Percentiles rank a stretch among this genome's conserved stretches.
These are phyloP conservation scores for Penicillium corylophilum DNA, from an alignment of 2,329 filamentous ascomycete genomes.

Conservation along the genomic window DNA sequence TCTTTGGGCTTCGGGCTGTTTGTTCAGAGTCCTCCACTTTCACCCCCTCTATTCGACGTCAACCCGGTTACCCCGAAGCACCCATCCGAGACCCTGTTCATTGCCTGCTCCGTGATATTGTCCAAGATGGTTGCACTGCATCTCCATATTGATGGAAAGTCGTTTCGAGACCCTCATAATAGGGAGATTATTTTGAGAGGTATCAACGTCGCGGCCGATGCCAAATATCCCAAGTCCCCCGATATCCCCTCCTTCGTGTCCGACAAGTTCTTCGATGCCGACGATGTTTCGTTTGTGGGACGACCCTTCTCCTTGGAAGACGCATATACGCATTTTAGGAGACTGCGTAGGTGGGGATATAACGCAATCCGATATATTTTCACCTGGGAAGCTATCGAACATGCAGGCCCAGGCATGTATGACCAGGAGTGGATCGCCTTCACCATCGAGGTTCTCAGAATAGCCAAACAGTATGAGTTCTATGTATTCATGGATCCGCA, in stretches of 20 bases:
- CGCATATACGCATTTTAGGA: slow-evolving; percentile 80
- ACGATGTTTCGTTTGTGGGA: slow-evolving; percentile 83
- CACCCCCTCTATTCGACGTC: not conserved
- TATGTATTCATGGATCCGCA: slow-evolving; percentile 99
- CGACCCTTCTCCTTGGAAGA: slow-evolving; percentile 82
- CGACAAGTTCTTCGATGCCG: slow-evolving; percentile 85
- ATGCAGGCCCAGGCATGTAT: slow-evolving; percentile 83
- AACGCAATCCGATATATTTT: slow-evolving; percentile 97
- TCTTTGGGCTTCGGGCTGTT: not conserved
- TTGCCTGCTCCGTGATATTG: not conserved
- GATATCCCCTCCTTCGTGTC: slow-evolving; percentile 75
- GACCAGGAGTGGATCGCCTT: slow-evolving; percentile 92
- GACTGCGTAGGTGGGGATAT: slow-evolving; percentile 85
- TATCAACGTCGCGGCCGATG: slow-evolving; percentile 89
- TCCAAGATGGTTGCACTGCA: slow-evolving; percentile 69
- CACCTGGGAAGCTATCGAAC: slow-evolving; percentile 98
- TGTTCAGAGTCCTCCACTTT: not conserved
- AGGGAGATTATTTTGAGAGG: slow-evolving; percentile 86
- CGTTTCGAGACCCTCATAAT: slow-evolving; percentile 77
- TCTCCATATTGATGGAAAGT: slow-evolving; percentile 78
- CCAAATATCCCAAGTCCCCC: slow-evolving; percentile 82
- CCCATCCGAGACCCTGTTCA: not conserved
- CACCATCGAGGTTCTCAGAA: slow-evolving; percentile 78
- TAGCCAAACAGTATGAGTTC: slow-evolving; percentile 87
- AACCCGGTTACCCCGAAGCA: not conserved